Conservation (phyloP, 495 filamentous ascomycete genomes). For the Baudoinia panamericana region DNA sequence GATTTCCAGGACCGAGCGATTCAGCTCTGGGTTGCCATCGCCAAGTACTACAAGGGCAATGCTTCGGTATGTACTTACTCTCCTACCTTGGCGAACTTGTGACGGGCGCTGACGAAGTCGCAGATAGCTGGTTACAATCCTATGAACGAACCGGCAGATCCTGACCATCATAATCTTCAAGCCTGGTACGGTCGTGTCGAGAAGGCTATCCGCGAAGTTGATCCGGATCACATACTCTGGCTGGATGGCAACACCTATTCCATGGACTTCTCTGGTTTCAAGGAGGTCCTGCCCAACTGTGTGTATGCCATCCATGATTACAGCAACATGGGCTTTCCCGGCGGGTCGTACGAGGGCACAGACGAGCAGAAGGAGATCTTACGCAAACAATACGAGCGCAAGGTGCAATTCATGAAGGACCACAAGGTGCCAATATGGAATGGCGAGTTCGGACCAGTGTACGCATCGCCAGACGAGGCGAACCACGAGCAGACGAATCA, state of each 20-base stretch:
- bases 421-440: constrained; percentile 48
- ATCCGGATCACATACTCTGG: constrained; percentile 50
- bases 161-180: constrained; percentile 40
- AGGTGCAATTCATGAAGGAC: constrained; percentile 45
- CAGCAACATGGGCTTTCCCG: constrained; percentile 42
- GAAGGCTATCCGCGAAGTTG: constrained; percentile 43
- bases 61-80: constrained; percentile 26
- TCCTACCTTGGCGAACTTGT: too few relatives aligned
- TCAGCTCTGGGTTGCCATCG: constrained; percentile 48
- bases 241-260: constrained; percentile 55
- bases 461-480: constrained; percentile 31
- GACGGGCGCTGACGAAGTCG: not conserved
- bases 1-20: constrained; percentile 48
- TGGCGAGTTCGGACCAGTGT: constrained; percentile 55
- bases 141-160: constrained; percentile 52
- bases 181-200: constrained; percentile 46
- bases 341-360: constrained; percentile 39
- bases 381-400: constrained; percentile 38
- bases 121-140: constrained; percentile 53
- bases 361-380: constrained; percentile 39
- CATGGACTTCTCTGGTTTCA: constrained; percentile 40
- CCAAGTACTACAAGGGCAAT: constrained; percentile 43
- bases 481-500: constrained; percentile 37
- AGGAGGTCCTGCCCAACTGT: constrained; percentile 33
- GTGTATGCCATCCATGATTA: constrained; percentile 56